A percentile compares a stretch with the other conserved stretches of the same genome.
These are phyloP conservation scores for Myrica gale DNA, from an alignment of 306 rosid genomes.

Conservation along the genomic window DNA sequence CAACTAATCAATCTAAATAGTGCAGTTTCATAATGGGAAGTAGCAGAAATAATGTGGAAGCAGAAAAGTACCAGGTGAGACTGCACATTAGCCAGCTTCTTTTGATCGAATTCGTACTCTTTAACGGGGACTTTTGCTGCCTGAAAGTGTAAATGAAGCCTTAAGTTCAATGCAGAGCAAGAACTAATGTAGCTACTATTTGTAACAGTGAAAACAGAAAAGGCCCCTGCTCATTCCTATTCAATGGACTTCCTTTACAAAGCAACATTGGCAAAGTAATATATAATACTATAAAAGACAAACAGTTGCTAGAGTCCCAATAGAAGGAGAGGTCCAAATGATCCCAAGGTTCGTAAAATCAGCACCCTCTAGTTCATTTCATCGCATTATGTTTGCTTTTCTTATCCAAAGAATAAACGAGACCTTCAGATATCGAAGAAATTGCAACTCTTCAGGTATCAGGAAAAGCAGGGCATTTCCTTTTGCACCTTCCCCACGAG, in stretches of 20 bases:
- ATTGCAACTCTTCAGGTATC: constrained; percentile 3
- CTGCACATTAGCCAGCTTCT: constrained; percentile 79
- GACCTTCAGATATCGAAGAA: constrained; percentile 4
- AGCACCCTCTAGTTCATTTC: not conserved
- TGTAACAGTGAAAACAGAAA: not conserved
- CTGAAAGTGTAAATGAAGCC: constrained; percentile 38
- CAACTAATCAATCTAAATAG: constrained; percentile 10
- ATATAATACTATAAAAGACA: too few species aligned
- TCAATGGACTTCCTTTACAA: not conserved
- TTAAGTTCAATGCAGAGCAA: constrained; percentile 8
- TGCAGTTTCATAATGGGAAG: constrained; percentile 10
- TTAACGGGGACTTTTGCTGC: constrained; percentile 89
- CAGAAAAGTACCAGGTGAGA: constrained; percentile 69
- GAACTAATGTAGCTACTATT: not conserved
- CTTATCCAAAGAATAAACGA: not conserved
- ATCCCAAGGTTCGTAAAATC: not conserved
- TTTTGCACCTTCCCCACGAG: constrained; percentile 78
- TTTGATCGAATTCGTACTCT: constrained; percentile 58
- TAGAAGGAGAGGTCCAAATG: not conserved
- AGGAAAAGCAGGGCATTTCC: not conserved
- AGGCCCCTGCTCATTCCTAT: not conserved
- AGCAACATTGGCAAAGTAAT: too few species aligned
- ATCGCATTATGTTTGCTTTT: not conserved
- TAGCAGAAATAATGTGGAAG: constrained; percentile 10
- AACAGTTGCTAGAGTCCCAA: not conserved